Evolutionary conservation across 2,329 filamentous ascomycete genomes (phyloP), one percentile per base, ranked within the genome.

Genomic region (Cytospora schulzeri): DNA sequence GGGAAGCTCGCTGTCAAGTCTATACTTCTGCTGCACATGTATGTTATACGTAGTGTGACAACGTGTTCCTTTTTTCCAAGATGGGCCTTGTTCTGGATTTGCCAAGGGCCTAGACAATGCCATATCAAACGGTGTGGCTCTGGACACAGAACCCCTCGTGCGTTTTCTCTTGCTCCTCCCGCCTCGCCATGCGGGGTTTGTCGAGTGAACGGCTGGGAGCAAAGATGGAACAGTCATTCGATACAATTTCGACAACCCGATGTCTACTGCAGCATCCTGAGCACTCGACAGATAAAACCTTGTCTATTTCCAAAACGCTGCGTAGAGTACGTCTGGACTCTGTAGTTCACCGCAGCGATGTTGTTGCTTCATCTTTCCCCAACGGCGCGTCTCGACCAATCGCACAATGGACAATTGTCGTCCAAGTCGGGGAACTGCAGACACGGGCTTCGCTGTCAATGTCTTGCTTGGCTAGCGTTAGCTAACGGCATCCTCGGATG

Each of bases 401-500:
- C 26, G 19, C 31, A 24, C 11, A 48, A 45, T 51, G 4, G 50
- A 31, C 28, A 28, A 29, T 17, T 19, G 52, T 31, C 26, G 60
- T 38, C 52, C 53, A 45, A 41, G 29, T 35, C 59, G 60, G 60
- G 59, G 33, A 62, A 62, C 48, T 56, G 59, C 51, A 29, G 52
- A 56, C 52, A 26, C 28, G 52, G 35, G 29, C 52, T 50, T 56
- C 14, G 60, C 52, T 62, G 52, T 53, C 60, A 45, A 26, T 56
- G 45, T 48, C 45, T 48, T 48, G 45, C 60, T 35, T 55, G 52
- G 29, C 38, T 62, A 62, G 60, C 60, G 60, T 56, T 62, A 35
- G 52, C 54, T 62, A 62, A 54, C 60, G 60, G 60, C 38, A 62
- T 56, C 60, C 56, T 62, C 60, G 60, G 60, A 35, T 56, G 29